Conservation (phyloP, 805 yeast genomes). For the Myxozyma mucilagina region DNA sequence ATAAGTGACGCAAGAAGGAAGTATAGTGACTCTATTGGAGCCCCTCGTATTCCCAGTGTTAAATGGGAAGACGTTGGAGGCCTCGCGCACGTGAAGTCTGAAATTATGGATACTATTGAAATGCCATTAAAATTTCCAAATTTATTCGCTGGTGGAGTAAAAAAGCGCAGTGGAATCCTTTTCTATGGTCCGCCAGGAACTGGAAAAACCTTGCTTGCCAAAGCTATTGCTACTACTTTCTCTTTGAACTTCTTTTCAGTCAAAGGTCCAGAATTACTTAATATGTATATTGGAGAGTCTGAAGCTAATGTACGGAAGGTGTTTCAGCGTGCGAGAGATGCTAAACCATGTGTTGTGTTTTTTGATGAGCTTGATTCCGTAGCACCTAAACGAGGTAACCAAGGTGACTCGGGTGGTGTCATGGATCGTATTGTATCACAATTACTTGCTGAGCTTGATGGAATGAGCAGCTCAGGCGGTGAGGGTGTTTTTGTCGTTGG, state of each 20-base stretch:
- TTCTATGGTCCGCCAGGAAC: slow-evolving; percentile 99
- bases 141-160: slow-evolving; percentile 80
- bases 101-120: slow-evolving; percentile 91
- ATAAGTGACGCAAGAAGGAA: slow-evolving; percentile 81
- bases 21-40: slow-evolving; percentile 92
- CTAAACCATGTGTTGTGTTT: slow-evolving; percentile 95
- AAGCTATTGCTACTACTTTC: slow-evolving; percentile 95
- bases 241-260: slow-evolving; percentile 93
- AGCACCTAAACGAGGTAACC: slow-evolving; percentile 97
- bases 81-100: slow-evolving; percentile 82
- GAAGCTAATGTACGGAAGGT: slow-evolving; percentile 96
- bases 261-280: slow-evolving; percentile 93
- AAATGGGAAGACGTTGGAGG: slow-evolving; percentile 99
- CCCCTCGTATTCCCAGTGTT: slow-evolving; percentile 92
- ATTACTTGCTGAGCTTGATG: slow-evolving; percentile 89
- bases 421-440: slow-evolving; percentile 99
- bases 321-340: slow-evolving; percentile 92
- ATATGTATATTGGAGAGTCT: slow-evolving; percentile 98
- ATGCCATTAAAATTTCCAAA: slow-evolving; percentile 94
- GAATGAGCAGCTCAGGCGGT: slow-evolving; percentile 78
- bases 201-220: slow-evolving; percentile 92
- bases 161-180: slow-evolving; percentile 91
- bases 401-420: slow-evolving; percentile 98
- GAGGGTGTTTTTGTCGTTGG: slow-evolving; percentile 97
- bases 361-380: slow-evolving; percentile 97